Conservation (phyloP, 2,329 filamentous ascomycete species). For the Coleophoma eucalyptorum region DNA sequence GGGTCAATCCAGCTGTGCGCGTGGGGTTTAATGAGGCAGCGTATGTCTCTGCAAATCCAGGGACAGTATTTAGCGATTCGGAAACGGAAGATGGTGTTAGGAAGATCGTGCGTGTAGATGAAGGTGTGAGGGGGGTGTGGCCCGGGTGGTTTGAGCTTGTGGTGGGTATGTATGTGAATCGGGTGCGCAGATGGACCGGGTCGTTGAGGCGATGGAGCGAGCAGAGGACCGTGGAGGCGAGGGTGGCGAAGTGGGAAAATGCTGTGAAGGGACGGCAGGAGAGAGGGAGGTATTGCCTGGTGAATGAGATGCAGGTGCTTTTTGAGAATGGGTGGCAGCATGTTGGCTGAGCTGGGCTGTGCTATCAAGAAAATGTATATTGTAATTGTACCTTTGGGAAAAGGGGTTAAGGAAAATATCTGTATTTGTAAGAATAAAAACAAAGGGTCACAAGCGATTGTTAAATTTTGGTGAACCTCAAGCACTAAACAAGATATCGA, state of each 20-base stretch:
- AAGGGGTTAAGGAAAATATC: no score
- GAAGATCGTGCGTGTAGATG: neutral
- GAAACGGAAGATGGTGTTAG: slow-evolving; percentile 3
- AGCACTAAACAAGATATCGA: no score
- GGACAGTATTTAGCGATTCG: slow-evolving; percentile 8
- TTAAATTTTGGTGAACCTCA: no score
- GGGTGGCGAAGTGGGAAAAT: slow-evolving; percentile 18
- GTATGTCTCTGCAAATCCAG: slow-evolving; percentile 46
- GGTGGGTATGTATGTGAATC: slow-evolving; percentile 55
- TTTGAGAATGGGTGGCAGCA: slow-evolving; percentile 56
- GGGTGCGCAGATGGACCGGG: slow-evolving; percentile 42
- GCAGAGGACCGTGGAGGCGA: slow-evolving; percentile 14
- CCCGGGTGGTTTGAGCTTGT: slow-evolving; percentile 36
- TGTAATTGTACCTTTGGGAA: no score
- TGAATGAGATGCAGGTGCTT: slow-evolving; percentile 60
- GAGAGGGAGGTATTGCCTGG: slow-evolving; percentile 48
- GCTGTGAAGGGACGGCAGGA: slow-evolving; percentile 27
- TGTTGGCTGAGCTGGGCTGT: slow-evolving; percentile 15
- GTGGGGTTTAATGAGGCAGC: slow-evolving; percentile 58
- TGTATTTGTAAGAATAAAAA: no score
- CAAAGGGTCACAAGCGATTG: no score
- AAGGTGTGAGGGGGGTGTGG: slow-evolving; percentile 15
- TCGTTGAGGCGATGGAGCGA: slow-evolving; percentile 25
- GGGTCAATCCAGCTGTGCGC: slow-evolving; percentile 64
- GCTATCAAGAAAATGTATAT: no score